Percentiles rank a stretch among this genome's conserved stretches.
Evolutionary conservation across 768 basidiomycete genomes (phyloP).

Genomic region (Pisolithus tinctorius): DNA sequence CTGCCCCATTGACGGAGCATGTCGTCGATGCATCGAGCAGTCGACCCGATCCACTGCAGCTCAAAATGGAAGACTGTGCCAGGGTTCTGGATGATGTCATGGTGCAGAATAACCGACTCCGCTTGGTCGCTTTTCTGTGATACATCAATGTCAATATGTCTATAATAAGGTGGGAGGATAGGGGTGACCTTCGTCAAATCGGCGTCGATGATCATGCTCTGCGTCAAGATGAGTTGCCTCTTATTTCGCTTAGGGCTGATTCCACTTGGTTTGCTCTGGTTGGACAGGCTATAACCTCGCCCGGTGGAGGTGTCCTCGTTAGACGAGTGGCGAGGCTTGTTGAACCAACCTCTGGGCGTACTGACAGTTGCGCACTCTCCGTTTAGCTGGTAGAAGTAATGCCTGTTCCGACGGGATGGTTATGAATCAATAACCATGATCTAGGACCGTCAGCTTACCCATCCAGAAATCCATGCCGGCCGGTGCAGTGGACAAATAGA

Average conservation of each 20-base stretch:
- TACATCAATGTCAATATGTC: not conserved
- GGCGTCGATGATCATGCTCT: constrained; percentile 87
- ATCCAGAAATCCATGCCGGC: constrained; percentile 78
- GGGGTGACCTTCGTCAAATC: constrained; percentile 61
- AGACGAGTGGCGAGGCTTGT: constrained; percentile 35
- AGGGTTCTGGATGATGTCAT: constrained; percentile 94
- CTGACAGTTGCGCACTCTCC: constrained; percentile 68
- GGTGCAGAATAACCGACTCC: constrained; percentile 82
- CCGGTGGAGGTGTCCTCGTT: constrained; percentile 35
- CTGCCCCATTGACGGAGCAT: constrained; percentile 75
- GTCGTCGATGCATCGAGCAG: constrained; percentile 87
- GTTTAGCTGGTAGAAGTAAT: constrained; percentile 83
- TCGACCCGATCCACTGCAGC: constrained; percentile 94
- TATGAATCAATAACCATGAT: not conserved
- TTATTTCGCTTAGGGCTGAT: constrained; percentile 40
- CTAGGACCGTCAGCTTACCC: constrained; percentile 46
- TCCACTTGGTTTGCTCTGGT: constrained; percentile 28
- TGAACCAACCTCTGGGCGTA: constrained; percentile 73
- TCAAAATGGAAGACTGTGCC: constrained; percentile 96
- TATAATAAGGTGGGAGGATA: not conserved
- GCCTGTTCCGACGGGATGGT: constrained; percentile 35
- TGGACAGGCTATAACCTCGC: constrained; percentile 31
- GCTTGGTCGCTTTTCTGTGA: constrained; percentile 79
- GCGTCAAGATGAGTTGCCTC: constrained; percentile 70
- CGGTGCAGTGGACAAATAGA: constrained; percentile 77